phyloP scores from a whole-genome alignment of 2,329 filamentous ascomycete species.

The Scleromitrula shiraiana region DNA sequence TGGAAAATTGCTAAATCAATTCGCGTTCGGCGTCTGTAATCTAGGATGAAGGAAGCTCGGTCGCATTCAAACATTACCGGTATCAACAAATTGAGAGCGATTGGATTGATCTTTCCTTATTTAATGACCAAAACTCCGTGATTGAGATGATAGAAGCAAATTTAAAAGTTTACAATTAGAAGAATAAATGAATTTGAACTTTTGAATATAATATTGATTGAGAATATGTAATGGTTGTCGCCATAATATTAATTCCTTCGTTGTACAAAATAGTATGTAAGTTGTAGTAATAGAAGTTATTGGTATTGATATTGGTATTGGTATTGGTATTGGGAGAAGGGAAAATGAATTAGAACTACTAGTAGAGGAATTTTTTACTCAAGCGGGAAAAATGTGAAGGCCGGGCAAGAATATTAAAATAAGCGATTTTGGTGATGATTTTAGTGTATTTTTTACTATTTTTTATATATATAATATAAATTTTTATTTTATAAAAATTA shows the following conservation, averaged over 20 bases:
- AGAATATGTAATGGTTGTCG: conserved; percentile 15
- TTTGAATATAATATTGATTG: conserved; percentile 20
- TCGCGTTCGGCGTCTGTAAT: conserved; percentile 11
- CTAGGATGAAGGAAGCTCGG: conserved; percentile 11
- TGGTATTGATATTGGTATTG: too few relatives aligned
- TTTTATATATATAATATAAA: too few relatives aligned
- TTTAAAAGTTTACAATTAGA: conserved; percentile 21
- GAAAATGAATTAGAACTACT: too few relatives aligned
- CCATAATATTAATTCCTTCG: conserved; percentile 19
- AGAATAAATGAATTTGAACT: conserved; percentile 13
- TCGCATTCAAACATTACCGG: conserved; percentile 9
- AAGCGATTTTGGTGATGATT: too few relatives aligned
- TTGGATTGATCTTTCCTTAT: too few relatives aligned
- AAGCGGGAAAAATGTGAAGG: too few relatives aligned
- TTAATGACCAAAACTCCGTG: conserved; percentile 8
- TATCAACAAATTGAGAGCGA: conserved; percentile 19
- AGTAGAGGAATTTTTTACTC: too few relatives aligned
- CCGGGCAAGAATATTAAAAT: too few relatives aligned
- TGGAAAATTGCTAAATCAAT: conserved; percentile 2
- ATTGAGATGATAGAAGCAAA: too few relatives aligned
- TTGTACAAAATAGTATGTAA: conserved; percentile 4
- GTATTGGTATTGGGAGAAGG: too few relatives aligned
- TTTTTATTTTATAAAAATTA: too few relatives aligned
- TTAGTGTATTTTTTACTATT: too few relatives aligned
- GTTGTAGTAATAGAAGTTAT: background rate